These are phyloP conservation scores for Yarrowia divulgata DNA, from an alignment of 805 yeast genomes.

Conservation along the genomic window DNA sequence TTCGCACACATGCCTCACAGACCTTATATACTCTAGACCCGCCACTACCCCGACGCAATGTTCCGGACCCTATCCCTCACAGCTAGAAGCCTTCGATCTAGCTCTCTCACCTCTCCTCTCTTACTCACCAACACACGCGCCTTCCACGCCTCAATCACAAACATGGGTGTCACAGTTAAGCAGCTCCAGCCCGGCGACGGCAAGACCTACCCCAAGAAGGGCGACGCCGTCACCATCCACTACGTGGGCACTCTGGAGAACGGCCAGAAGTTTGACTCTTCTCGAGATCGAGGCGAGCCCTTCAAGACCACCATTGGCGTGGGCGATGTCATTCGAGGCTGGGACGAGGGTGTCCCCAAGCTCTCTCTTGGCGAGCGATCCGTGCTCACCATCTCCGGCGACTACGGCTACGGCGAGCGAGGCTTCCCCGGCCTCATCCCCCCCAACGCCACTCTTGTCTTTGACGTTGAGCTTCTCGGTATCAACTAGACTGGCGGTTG, in stretches of 20 bases:
- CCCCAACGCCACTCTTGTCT: conserved; percentile 88
- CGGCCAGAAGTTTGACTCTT: conserved; percentile 95
- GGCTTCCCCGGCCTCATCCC: conserved; percentile 98
- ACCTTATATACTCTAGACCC: conserved; percentile 34
- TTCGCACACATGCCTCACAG: conserved; percentile 26
- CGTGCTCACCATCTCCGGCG: conserved; percentile 88
- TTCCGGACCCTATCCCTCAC: conserved; percentile 37
- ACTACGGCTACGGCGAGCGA: conserved; percentile 90
- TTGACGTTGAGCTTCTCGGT: conserved; percentile 51
- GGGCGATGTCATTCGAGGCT: conserved; percentile 95
- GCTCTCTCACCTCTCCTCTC: neutral
- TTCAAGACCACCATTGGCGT: conserved; percentile 94
- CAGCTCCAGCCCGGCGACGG: conserved; percentile 72
- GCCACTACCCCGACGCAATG: conserved; percentile 35
- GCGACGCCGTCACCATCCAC: conserved; percentile 92
- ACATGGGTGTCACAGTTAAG: conserved; percentile 53
- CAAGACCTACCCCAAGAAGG: conserved; percentile 80
- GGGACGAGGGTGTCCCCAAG: conserved; percentile 95
- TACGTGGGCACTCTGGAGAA: conserved; percentile 94
- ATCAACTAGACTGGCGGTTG: conserved; percentile 43
- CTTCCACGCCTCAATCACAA: conserved; percentile 38
- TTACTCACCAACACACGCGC: conserved; percentile 7
- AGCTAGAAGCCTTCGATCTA: conserved; percentile 38
- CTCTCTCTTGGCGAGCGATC: conserved; percentile 94
- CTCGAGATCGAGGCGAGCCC: conserved; percentile 93